A percentile compares a stretch with the other conserved stretches of the same genome.
These are phyloP conservation scores for Boletus rubescentipes DNA, from an alignment of 768 basidiomycete species.

Conservation along the genomic window DNA sequence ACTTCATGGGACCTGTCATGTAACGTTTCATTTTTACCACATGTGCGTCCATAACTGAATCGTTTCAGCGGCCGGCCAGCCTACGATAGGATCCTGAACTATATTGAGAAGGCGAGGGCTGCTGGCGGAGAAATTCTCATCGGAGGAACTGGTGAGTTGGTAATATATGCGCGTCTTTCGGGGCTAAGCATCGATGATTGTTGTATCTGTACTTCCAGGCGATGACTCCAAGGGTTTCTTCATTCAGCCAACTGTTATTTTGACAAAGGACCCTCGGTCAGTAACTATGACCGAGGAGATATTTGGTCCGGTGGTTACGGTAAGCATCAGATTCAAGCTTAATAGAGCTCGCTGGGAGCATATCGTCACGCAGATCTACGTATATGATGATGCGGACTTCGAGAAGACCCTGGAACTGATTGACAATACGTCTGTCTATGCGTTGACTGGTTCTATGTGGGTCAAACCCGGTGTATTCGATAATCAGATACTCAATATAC, in stretches of 20 bases:
- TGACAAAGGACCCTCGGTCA: constrained; percentile 86
- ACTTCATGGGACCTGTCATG: constrained; percentile 98
- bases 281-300: constrained; percentile 94
- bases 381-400: constrained; percentile 85
- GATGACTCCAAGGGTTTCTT: constrained; percentile 94
- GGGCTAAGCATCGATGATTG: not conserved
- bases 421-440: constrained; percentile 84
- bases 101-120: constrained; percentile 84
- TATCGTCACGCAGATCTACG: constrained; percentile 58
- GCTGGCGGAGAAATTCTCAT: constrained; percentile 87
- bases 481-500: constrained; percentile 7
- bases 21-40: constrained; percentile 32
- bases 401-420: constrained; percentile 87
- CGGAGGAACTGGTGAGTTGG: constrained; percentile 71
- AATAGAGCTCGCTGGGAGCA: not conserved
- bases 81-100: constrained; percentile 81
- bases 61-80: constrained; percentile 70
- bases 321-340: constrained; percentile 32
- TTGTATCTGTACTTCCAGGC: constrained; percentile 37
- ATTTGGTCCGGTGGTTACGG: constrained; percentile 94
- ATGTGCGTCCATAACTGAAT: not conserved
- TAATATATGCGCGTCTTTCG: not conserved
- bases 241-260: constrained; percentile 90
- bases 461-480: constrained; percentile 28
- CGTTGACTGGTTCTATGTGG: constrained; percentile 91